Percentiles rank a stretch among this genome's conserved stretches.
Evolutionary conservation across 768 basidiomycete genomes (phyloP).

Genomic region (Nidularia sp.): DNA sequence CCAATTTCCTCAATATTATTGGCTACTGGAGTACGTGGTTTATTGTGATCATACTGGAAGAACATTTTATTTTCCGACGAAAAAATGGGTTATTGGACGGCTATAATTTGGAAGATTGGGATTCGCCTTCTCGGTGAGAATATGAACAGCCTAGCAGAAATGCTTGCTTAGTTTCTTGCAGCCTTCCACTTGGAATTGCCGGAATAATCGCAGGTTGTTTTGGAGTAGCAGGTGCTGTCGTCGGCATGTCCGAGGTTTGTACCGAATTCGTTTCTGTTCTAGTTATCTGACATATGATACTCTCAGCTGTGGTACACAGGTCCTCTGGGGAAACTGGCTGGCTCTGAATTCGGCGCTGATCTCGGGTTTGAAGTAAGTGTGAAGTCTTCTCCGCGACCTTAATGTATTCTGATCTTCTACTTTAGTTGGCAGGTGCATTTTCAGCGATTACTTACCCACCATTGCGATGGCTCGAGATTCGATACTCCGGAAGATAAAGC

Average conservation of each 20-base stretch:
- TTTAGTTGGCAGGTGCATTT: not conserved
- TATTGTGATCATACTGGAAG: not conserved
- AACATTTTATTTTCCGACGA: not conserved
- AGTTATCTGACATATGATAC: not conserved
- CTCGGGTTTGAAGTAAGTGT: not conserved
- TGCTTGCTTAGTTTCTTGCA: not conserved
- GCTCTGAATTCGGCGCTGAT: not conserved
- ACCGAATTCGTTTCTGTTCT: not conserved
- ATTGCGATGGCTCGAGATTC: not conserved
- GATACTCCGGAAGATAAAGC: not conserved
- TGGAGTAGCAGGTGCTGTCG: not conserved
- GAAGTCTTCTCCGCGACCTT: no score
- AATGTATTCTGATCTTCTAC: not conserved
- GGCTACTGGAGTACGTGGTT: not conserved
- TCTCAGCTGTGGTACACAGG: not conserved
- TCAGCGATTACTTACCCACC: not conserved
- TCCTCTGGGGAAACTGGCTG: not conserved
- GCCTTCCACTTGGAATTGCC: not conserved
- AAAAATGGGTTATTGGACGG: not conserved
- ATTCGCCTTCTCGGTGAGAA: not conserved
- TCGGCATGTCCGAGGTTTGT: not conserved
- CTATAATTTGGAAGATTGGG: not conserved
- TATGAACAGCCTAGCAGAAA: not conserved
- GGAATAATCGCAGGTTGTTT: not conserved
- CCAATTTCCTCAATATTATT: not conserved